phyloP scores from a whole-genome alignment of 345 rosid species.

The Leavenworthia alabamica region DNA sequence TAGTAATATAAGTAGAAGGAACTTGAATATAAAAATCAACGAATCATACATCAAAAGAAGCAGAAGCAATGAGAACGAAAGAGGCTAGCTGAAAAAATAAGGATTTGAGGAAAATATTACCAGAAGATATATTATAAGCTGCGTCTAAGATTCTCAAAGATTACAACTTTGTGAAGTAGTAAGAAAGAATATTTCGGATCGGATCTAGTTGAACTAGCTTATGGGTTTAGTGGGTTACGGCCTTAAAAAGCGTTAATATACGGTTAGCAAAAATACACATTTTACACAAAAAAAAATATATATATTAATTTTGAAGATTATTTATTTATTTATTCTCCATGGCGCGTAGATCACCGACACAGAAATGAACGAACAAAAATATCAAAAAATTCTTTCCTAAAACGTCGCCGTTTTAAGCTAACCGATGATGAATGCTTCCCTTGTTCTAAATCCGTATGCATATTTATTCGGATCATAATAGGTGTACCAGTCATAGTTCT shows the following conservation, averaged over 20 bases:
- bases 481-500: no score
- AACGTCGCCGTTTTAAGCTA: neutral
- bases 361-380: neutral
- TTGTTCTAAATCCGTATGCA: no score
- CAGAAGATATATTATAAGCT: neutral
- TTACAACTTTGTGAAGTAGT: neutral
- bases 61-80: conserved; percentile 4
- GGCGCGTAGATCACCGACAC: conserved; percentile 28
- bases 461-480: no score
- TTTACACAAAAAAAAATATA: neutral
- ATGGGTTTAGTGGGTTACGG: conserved; percentile 8
- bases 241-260: neutral
- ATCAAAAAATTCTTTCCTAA: neutral
- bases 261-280: neutral
- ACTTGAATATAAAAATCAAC: neutral
- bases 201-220: conserved; percentile 9
- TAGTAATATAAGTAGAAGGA: no score
- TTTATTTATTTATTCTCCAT: neutral
- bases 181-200: conserved; percentile 1
- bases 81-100: neutral
- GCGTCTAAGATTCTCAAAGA: conserved; percentile 1
- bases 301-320: neutral
- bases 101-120: neutral
- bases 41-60: neutral
- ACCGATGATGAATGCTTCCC: no score